A percentile compares a stretch with the other conserved stretches of the same genome.
phyloP scores from a whole-genome alignment of 345 rosid species.

The Hibiscus syriacus region DNA sequence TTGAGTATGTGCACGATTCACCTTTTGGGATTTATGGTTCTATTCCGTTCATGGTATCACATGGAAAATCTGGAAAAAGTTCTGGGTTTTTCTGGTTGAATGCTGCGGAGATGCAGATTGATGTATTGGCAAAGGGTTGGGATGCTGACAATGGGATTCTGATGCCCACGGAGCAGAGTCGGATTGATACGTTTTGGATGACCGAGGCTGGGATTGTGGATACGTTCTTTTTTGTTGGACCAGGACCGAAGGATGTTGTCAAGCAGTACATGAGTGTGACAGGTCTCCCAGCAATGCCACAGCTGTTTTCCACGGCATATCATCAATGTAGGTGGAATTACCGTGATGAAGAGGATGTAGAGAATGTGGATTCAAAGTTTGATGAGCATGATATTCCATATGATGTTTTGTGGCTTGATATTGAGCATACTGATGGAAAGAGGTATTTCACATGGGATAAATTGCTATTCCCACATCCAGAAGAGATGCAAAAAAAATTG shows the following conservation, averaged over 20 bases:
- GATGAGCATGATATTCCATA: conserved; percentile 97
- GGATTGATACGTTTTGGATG: conserved; percentile 92
- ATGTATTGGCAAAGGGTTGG: conserved; percentile 91
- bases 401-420: conserved; percentile 97
- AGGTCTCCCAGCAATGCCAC: conserved; percentile 89
- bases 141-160: conserved; percentile 65
- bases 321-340: conserved; percentile 99
- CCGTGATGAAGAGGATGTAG: conserved; percentile 97
- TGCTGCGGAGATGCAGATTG: conserved; percentile 99
- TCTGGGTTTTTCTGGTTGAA: conserved; percentile 94
- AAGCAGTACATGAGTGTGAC: conserved; percentile 77
- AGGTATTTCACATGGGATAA: conserved; percentile 94
- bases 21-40: conserved; percentile 97
- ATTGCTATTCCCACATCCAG: conserved; percentile 74
- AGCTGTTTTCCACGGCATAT: conserved; percentile 78
- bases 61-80: conserved; percentile 63
- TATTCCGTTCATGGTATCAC: conserved; percentile 88
- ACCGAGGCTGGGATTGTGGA: conserved; percentile 97
- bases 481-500: conserved; percentile 83
- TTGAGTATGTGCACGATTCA: conserved; percentile 75
- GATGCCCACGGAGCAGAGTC: conserved; percentile 48
- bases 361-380: conserved; percentile 81
- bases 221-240: conserved; percentile 83
- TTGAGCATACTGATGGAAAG: conserved; percentile 94
- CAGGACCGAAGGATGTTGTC: conserved; percentile 83